These are phyloP conservation scores for Neltuma alba DNA, from an alignment of 306 rosid species.

Conservation along the genomic window DNA sequence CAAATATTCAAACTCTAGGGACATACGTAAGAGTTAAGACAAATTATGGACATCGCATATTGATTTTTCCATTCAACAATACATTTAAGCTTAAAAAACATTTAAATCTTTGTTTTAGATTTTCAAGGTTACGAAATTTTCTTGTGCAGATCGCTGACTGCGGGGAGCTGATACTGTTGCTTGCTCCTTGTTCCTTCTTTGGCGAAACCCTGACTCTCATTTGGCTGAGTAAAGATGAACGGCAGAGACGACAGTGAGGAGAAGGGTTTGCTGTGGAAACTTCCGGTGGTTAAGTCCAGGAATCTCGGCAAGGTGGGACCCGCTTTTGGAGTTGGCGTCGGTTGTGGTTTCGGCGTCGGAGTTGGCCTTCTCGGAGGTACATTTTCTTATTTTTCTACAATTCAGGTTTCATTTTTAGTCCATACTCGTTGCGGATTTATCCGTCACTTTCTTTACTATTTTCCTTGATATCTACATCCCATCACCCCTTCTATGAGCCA, in stretches of 20 bases:
- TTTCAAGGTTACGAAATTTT: too few relatives aligned
- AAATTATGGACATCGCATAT: too few relatives aligned
- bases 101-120: too few relatives aligned
- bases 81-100: too few relatives aligned
- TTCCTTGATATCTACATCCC: not conserved
- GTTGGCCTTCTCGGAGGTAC: slow-evolving; percentile 85
- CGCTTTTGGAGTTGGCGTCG: slow-evolving; percentile 79
- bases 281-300: slow-evolving; percentile 49
- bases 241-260: slow-evolving; percentile 20
- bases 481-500: too few relatives aligned
- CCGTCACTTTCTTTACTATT: not conserved
- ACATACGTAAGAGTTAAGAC: too few relatives aligned
- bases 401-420: not conserved
- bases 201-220: not conserved
- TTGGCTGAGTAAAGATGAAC: slow-evolving; percentile 5
- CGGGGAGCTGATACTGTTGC: not conserved
- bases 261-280: slow-evolving; percentile 62
- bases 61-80: too few relatives aligned
- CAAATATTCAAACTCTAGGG: too few relatives aligned
- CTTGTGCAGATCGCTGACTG: not conserved
- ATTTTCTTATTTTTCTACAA: not conserved
- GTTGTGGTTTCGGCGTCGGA: slow-evolving; percentile 91
- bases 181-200: not conserved
- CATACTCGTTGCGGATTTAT: not conserved
- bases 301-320: slow-evolving; percentile 82